phyloP scores from a whole-genome alignment of 495 filamentous ascomycete species.

The Penicillium atrosanguineum region DNA sequence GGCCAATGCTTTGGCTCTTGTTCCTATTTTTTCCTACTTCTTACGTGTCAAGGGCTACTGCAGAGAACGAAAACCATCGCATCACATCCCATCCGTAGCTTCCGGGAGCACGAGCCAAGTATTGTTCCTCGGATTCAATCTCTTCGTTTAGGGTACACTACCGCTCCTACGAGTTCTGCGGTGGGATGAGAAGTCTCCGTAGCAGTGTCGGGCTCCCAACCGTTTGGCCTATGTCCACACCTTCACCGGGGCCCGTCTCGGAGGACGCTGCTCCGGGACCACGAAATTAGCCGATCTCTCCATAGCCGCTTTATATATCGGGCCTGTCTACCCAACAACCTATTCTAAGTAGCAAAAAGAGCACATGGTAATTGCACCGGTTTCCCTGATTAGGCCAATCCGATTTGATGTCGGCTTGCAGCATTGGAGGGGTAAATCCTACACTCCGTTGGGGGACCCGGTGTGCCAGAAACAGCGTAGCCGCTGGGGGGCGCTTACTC shows the following conservation, averaged over 20 bases:
- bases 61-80: neutral
- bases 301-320: neutral
- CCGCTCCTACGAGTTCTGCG: neutral
- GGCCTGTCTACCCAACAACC: neutral
- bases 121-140: neutral
- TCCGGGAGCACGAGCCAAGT: neutral
- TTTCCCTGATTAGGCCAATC: slow-evolving; percentile 1
- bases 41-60: neutral
- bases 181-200: neutral
- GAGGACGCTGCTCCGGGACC: slow-evolving; percentile 35
- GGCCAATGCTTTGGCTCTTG: no score
- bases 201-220: slow-evolving; percentile 4
- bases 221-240: slow-evolving; percentile 12
- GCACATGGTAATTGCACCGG: neutral
- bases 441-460: neutral
- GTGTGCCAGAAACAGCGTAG: slow-evolving; percentile 10
- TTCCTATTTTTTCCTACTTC: no score
- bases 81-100: neutral
- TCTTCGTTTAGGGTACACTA: neutral
- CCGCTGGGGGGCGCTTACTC: slow-evolving; percentile 7
- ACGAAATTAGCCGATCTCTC: slow-evolving; percentile 22
- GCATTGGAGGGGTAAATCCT: neutral
- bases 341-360: neutral
- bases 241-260: slow-evolving; percentile 31
- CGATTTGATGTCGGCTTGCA: neutral